phyloP scores from a whole-genome alignment of 306 rosid genomes.

The Psophocarpus tetragonolobus region DNA sequence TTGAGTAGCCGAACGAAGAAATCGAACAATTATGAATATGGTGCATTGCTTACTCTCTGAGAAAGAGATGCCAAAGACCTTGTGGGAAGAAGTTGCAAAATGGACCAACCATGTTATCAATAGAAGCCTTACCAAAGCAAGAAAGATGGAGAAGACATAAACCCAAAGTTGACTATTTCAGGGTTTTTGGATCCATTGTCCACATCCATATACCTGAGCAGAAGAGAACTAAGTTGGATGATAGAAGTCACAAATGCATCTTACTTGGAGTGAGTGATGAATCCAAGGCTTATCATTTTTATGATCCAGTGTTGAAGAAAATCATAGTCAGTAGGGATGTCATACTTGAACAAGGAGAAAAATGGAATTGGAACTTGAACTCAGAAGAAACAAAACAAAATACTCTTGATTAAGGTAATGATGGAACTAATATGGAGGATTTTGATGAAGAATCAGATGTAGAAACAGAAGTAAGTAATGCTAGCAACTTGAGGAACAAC shows the following conservation, averaged over 20 bases:
- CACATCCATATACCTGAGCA: background rate
- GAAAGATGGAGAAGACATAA: background rate
- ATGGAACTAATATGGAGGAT: background rate
- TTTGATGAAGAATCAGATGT: background rate
- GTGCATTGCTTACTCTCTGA: background rate
- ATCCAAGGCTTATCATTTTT: background rate
- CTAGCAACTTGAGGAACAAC: background rate
- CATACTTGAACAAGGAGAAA: background rate
- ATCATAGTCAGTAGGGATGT: background rate
- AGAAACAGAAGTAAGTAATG: background rate
- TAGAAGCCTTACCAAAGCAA: background rate
- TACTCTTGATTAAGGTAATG: background rate
- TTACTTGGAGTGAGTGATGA: slow-evolving; percentile 7
- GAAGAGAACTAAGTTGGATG: background rate
- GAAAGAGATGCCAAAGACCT: background rate
- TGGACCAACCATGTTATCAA: slow-evolving; percentile 4
- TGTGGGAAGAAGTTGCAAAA: background rate
- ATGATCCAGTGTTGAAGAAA: background rate
- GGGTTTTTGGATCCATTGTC: background rate
- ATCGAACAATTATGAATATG: background rate
- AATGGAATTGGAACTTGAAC: background rate
- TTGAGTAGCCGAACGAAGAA: background rate
- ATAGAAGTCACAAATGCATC: background rate
- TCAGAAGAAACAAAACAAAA: background rate
- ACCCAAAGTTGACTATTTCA: background rate